Conservation (phyloP, 495 filamentous ascomycete genomes). For the Aspergillus egyptiacus region DNA sequence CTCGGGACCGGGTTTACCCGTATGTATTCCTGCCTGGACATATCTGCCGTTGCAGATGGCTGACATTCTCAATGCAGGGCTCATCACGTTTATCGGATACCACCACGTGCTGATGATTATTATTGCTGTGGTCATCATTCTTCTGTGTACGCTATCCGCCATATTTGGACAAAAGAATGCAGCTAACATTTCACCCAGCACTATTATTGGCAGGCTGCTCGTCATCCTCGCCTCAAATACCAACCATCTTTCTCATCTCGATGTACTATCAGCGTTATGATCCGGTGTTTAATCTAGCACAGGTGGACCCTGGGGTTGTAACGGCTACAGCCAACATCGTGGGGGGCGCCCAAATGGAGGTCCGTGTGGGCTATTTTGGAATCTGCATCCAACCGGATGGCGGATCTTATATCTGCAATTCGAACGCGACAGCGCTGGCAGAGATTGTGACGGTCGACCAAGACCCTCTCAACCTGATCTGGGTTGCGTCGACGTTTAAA, state of each 20-base stretch:
- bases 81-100: constrained; percentile 93
- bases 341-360: constrained; percentile 54
- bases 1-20: constrained; percentile 28
- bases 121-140: constrained; percentile 87
- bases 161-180: constrained; percentile 12
- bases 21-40: constrained; percentile 19
- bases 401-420: constrained; percentile 59
- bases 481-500: constrained; percentile 68
- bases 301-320: constrained; percentile 79
- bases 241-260: constrained; percentile 64
- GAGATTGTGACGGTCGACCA: constrained; percentile 58
- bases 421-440: constrained; percentile 61
- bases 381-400: constrained; percentile 60
- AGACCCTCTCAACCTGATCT: constrained; percentile 65
- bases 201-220: constrained; percentile 64
- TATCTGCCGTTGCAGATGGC: background rate
- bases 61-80: constrained; percentile 46
- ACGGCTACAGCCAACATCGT: constrained; percentile 61
- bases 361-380: constrained; percentile 68
- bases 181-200: constrained; percentile 37
- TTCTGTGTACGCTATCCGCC: constrained; percentile 70
- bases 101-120: constrained; percentile 98
- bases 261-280: constrained; percentile 62
- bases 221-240: constrained; percentile 61
- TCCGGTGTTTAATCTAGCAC: constrained; percentile 58